A percentile compares a stretch with the other conserved stretches of the same genome.
Evolutionary conservation across 2,329 filamentous ascomycete genomes (phyloP).

Genomic region (Trichoderma sp.): DNA sequence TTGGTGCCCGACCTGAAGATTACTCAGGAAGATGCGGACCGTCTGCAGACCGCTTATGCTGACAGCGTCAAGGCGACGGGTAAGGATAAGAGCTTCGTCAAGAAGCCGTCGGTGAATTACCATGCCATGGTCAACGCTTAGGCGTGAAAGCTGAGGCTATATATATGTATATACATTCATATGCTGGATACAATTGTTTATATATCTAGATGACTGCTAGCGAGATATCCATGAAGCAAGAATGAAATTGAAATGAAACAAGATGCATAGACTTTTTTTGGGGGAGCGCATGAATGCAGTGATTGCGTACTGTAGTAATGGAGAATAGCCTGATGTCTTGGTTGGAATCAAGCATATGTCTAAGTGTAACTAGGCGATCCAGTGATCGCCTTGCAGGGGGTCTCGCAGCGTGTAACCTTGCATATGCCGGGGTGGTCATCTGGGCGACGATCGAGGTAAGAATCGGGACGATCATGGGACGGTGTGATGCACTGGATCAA

Average conservation of each 20-base stretch:
- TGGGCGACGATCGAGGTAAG: conserved; percentile 2
- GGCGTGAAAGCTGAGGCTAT: not conserved
- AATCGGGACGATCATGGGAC: conserved; percentile 6
- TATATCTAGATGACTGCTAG: not conserved
- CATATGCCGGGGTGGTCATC: not conserved
- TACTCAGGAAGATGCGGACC: conserved; percentile 19
- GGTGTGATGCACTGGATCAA: not conserved
- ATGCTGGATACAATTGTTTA: not conserved
- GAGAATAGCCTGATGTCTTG: not conserved
- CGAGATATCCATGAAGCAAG: not conserved
- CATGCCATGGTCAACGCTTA: conserved; percentile 16
- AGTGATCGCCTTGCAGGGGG: not conserved
- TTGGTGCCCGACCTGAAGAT: conserved; percentile 20
- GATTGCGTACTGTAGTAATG: not conserved
- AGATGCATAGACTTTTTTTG: not conserved
- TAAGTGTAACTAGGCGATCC: not conserved
- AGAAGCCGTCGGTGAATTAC: conserved; percentile 10
- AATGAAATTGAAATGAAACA: not conserved
- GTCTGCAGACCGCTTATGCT: conserved; percentile 19
- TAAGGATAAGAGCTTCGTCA: not conserved
- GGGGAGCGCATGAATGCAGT: not conserved
- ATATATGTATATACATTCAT: conserved; percentile 10
- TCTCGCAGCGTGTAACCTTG: not conserved
- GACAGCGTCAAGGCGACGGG: conserved; percentile 5
- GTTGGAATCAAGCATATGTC: not conserved